Base-by-base conservation (phyloP, 2,329 filamentous ascomycete species). In the Sodiomyces alkalinus region DNA sequence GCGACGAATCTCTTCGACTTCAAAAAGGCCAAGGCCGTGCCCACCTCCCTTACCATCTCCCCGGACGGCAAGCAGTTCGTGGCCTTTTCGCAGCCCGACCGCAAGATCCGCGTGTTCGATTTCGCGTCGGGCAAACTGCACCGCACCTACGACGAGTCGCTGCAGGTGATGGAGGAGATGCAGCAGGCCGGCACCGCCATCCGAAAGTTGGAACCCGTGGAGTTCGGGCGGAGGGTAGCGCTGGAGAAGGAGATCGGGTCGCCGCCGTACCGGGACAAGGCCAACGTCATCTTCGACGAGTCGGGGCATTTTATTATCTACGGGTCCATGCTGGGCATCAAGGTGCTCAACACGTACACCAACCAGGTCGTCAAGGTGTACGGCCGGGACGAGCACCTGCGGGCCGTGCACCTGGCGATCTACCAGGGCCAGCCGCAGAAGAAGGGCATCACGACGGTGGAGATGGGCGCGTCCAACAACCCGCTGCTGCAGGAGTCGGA, bases 341-440 rank as follows among this genome's bases (percentile, higher is more conserved):
- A 98, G 55, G 86, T 96, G 15, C 68, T 98, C 51, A 98, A 98
- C 55, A 94, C 82, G 0, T 77, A 86, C 45, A 93, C 90, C 11
- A 96, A 98, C 54, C 74, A 82, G 35, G 75, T 94, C 2, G 78
- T 94, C 36, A 86, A 85, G 48, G 69, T 90, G 2, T 96, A 87
- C 52, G 90, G 80, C 24, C 80, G 77, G 43, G 87, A 96, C 27
- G 90, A 98, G 46, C 75, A 80, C 22, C 76, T 94, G 42, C 74
- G 90, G 16, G 72, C 83, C 1, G 61, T 96, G 31, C 80, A 86
- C 47, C 58, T 98, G 9, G 71, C 79, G 12, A 56, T 98, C 5
- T 98, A 98, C 49, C 92, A 98, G 59, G 92, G 90, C 25, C 80
- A 87, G 40, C 90, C 90, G 1, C 81, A 92, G 49, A 92, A 87